Percentiles rank a stretch among this genome's conserved stretches.
Conservation (phyloP, 352 stramenopile genomes). For the Aphanomyces invadans region DNA sequence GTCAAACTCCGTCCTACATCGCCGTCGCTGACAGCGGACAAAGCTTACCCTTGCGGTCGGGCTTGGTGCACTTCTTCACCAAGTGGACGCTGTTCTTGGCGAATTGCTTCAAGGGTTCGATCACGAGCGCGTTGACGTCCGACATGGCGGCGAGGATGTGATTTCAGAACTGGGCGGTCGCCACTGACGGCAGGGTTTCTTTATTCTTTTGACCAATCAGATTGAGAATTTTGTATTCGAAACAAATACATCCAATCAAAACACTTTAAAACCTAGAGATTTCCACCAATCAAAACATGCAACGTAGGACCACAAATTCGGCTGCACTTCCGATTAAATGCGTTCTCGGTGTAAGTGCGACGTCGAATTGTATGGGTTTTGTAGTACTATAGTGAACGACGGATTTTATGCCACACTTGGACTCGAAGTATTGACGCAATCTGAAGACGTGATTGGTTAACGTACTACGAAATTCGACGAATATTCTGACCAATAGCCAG, state of each 20-base stretch:
- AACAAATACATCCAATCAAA: conserved; percentile 2
- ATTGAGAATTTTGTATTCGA: neutral
- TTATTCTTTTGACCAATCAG: conserved; percentile 10
- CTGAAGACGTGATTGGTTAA: neutral
- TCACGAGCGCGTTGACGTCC: conserved; percentile 88
- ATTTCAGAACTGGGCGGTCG: neutral
- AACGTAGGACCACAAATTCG: conserved; percentile 10
- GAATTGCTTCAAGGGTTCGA: conserved; percentile 95
- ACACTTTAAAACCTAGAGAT: neutral
- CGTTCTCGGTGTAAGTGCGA: no score
- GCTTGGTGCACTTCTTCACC: conserved; percentile 99
- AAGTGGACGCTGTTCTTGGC: conserved; percentile 96
- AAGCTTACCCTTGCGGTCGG: conserved; percentile 92
- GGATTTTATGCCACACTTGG: neutral
- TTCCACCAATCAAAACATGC: conserved; percentile 17
- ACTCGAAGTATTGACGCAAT: neutral
- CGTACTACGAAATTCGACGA: neutral
- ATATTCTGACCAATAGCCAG: neutral
- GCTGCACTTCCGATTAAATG: no score
- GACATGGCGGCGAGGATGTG: conserved; percentile 44
- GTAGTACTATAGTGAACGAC: neutral
- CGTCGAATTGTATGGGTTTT: no score
- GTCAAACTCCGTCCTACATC: neutral
- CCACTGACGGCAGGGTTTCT: neutral
- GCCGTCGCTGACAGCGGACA: neutral